Evolutionary conservation across 2,329 filamentous ascomycete genomes (phyloP), one percentile per base, ranked within the genome.

Genomic region (Diplodia seriata): DNA sequence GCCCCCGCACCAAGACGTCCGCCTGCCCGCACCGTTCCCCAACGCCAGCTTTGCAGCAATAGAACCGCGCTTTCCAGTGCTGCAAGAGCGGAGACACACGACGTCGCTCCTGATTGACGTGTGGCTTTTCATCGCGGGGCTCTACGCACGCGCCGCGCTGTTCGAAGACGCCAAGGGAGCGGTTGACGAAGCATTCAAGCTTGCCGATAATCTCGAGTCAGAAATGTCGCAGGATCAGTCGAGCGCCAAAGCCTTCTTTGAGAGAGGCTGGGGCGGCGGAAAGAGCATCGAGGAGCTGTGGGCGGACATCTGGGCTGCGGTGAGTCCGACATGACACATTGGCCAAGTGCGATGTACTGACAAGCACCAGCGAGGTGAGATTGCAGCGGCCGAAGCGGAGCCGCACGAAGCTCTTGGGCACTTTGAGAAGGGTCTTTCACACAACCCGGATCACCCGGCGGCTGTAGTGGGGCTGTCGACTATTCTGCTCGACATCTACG

Each of bases 81-180:
- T 82, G 9, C 83, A 86, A 69, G 82, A 84, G 61, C 83, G 86
- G 63, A 84, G 84, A 66, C 85, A 88, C 68, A 85, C 83, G 18
- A 80, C 87, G 14, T 82, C 83, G 4, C 75, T 89, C 12, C 79
- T 99, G 18, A 83, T 93, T 23, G 90, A 90, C 71, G 89, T 97
- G 38, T 99, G 95, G 95, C 84, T 97, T 9, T 90, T 95, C 76
- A 93, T 97, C 70, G 91, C 93, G 2, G 91, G 91, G 0, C 89
- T 98, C 71, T 99, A 98, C 76, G 88, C 93, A 33, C 87, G 93
- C 65, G 92, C 94, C 8, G 87, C 86, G 9, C 88, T 96, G 82
- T 87, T 88, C 67, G 90, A 94, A 23, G 94, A 98, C 76, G 89
- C 91, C 14, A 87, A 87, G 72, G 91, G 90, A 64, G 93, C 94